phyloP scores from a whole-genome alignment of 352 stramenopile species.

The Peronosclerospora sorghi region DNA sequence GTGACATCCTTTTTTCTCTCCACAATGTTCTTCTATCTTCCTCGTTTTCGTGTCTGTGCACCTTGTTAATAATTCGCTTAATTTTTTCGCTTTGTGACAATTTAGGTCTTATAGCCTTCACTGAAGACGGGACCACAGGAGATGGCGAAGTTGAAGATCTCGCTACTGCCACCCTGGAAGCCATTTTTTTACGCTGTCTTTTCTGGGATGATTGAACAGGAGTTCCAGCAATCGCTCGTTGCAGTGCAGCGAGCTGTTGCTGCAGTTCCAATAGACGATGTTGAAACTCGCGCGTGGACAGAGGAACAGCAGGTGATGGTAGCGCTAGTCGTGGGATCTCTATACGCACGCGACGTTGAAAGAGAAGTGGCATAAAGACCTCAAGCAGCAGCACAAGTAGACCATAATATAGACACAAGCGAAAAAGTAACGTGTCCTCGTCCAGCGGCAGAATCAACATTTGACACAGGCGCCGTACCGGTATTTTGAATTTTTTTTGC shows the following conservation, averaged over 20 bases:
- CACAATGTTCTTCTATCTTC: background rate
- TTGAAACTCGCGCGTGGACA: constrained; percentile 31
- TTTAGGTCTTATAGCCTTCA: constrained; percentile 8
- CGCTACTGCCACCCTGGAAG: background rate
- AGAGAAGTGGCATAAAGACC: constrained; percentile 37
- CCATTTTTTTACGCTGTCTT: constrained; percentile 1
- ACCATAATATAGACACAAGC: constrained; percentile 45
- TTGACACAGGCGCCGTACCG: background rate
- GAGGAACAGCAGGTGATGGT: constrained; percentile 9
- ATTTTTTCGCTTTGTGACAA: background rate
- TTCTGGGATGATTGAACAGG: constrained; percentile 6
- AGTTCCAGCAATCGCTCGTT: constrained; percentile 20
- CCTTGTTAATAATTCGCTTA: constrained; percentile 5
- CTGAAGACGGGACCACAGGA: constrained; percentile 5
- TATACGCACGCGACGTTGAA: constrained; percentile 42
- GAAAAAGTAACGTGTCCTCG: constrained; percentile 40
- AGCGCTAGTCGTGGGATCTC: constrained; percentile 23
- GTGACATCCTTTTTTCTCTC: constrained; percentile 1
- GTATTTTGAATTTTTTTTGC: background rate
- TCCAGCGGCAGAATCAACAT: constrained; percentile 44
- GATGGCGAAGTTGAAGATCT: constrained; percentile 4
- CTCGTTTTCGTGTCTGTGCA: background rate
- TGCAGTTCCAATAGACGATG: constrained; percentile 29
- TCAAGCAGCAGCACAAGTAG: constrained; percentile 39
- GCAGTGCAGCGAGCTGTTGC: constrained; percentile 24